Evolutionary conservation across 2,329 filamentous ascomycete species (phyloP).

Genomic region (Fusarium liriodendri): DNA sequence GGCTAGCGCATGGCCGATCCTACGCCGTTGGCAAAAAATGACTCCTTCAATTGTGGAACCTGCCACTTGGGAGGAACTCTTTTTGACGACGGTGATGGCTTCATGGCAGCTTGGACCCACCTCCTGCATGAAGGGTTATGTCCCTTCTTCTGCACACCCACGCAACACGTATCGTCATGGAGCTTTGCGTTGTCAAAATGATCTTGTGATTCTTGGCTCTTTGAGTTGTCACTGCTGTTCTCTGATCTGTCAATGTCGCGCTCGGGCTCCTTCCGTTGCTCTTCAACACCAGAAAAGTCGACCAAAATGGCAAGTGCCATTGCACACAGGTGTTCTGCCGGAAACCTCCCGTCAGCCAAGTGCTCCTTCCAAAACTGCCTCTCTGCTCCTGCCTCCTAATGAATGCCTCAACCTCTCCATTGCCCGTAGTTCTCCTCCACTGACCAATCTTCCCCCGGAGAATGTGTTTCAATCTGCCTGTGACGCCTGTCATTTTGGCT

Average conservation of each 20-base stretch:
- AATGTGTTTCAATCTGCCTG: slow-evolving; percentile 29
- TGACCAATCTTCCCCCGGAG: slow-evolving; percentile 15
- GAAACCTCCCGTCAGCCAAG: neutral
- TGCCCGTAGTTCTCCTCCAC: neutral
- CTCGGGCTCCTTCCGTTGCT: neutral
- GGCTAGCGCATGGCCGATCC: slow-evolving; percentile 16
- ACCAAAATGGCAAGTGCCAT: slow-evolving; percentile 9
- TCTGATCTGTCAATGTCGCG: neutral
- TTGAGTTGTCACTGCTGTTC: neutral
- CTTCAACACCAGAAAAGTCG: neutral
- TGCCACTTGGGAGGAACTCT: neutral
- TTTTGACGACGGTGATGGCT: slow-evolving; percentile 8
- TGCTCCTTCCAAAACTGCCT: neutral
- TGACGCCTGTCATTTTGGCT: slow-evolving; percentile 36
- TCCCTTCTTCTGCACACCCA: neutral
- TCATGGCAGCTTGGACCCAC: slow-evolving; percentile 1
- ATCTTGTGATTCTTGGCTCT: neutral
- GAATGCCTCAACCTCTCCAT: neutral
- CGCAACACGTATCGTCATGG: neutral
- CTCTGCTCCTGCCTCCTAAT: neutral
- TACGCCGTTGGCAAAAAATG: slow-evolving; percentile 3
- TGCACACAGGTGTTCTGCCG: neutral
- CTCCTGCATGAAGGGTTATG: neutral
- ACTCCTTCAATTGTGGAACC: slow-evolving; percentile 8
- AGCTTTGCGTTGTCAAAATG: neutral